phyloP scores from a whole-genome alignment of 306 rosid species.

The Begonia loranthoides region DNA sequence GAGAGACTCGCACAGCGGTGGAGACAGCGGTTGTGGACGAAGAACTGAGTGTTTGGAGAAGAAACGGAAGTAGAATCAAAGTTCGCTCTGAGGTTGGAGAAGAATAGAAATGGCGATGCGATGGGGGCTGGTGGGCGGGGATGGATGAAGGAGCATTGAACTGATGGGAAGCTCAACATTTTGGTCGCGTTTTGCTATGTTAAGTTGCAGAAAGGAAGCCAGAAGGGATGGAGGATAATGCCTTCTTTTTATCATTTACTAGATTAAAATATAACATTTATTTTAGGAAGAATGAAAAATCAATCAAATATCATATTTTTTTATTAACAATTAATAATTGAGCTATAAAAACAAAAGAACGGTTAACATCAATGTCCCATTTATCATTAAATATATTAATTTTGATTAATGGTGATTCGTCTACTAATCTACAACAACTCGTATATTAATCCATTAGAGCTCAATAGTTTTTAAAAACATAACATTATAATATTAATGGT shows the following conservation, averaged over 20 bases:
- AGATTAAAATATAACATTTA: too few species aligned
- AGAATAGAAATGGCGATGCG: background rate
- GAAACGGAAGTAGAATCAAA: background rate
- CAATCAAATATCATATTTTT: too few species aligned
- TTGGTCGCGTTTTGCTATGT: background rate
- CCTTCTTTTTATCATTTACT: background rate
- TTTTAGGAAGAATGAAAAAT: too few species aligned
- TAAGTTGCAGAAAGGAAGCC: background rate
- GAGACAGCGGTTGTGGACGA: slow-evolving; percentile 4
- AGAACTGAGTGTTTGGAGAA: background rate
- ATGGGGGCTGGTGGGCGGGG: background rate
- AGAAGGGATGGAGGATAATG: slow-evolving; percentile 1
- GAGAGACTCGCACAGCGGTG: background rate
- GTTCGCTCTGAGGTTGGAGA: background rate
- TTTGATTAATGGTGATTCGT: too few species aligned
- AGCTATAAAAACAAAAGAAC: too few species aligned
- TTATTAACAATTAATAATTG: too few species aligned
- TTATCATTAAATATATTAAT: too few species aligned
- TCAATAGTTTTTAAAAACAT: too few species aligned
- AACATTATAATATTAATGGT: too few species aligned
- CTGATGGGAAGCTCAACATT: slow-evolving; percentile 6
- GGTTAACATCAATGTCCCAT: too few species aligned
- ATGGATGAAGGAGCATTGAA: slow-evolving; percentile 8
- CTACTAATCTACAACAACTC: too few species aligned
- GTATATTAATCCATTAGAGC: too few species aligned